Evolutionary conservation across 1,139 yeast genomes (phyloP), one percentile per base, ranked within the genome.

Genomic region (Protomyces inouyei): DNA sequence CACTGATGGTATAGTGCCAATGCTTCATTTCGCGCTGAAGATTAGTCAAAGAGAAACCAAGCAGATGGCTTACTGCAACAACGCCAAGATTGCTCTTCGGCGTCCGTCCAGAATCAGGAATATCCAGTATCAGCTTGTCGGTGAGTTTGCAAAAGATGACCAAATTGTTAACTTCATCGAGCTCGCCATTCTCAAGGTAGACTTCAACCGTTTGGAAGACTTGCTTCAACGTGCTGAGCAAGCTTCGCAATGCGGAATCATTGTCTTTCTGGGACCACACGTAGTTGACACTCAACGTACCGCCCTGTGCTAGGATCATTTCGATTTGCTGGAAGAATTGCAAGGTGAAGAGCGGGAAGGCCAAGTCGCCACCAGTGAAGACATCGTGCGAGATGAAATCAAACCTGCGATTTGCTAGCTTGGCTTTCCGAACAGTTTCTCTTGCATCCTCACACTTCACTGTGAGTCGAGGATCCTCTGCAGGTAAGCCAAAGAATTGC

Each of bases 351-450:
- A 59, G 35, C 18, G 56, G 28, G 32, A 51, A 59, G 10, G 63
- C 57, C 32, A 59, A 6, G 32, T 23, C 28, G n/a, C 63, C 63
- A 10, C 63, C 63, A 2, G 63, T 46, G 23, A 59, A 59, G 36
- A 59, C 28, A 28, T 59, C 63, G 23, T 59, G 63, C 32, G 57
- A 59, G 45, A 59, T 59, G 37, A 59, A 23, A 18, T 59, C 57
- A 35, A 38, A 59, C 14, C 51, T 40, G 45, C 36, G 35, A 21
- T 52, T 28, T n/a, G 16, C 28, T 12, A 14, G 32, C 12, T n/a
- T 25, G n/a, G 35, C 28, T 8, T 18, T 55, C 23, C 23, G 23
- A 2, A 59, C 37, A 40, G 36, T 40, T 5, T 12, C 18, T 12
- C 18, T 28, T 8, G 57, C 63, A 38, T 59, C 63, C 36, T 16